Conservation (phyloP, 768 basidiomycete genomes). For the Trametes coccinea region DNA sequence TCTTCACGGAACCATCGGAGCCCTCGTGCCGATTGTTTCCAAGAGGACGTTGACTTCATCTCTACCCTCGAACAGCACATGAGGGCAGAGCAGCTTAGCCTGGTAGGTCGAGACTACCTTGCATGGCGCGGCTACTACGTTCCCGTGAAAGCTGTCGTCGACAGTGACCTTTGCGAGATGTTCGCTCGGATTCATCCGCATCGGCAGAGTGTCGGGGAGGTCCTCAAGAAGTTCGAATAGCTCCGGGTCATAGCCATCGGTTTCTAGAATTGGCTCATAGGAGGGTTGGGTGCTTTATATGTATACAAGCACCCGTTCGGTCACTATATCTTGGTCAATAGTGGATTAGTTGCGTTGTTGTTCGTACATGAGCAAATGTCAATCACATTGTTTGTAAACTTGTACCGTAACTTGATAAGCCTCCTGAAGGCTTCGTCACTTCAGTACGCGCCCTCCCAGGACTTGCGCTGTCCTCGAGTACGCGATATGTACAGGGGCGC, state of each 20-base stretch:
- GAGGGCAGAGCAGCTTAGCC: slow-evolving; percentile 82
- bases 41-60: slow-evolving; percentile 98
- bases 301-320: too few species aligned
- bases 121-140: slow-evolving; percentile 95
- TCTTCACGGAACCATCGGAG: slow-evolving; percentile 91
- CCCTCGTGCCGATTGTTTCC: slow-evolving; percentile 93
- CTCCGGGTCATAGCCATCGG: slow-evolving; percentile 83
- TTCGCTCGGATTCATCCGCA: slow-evolving; percentile 78
- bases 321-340: too few species aligned
- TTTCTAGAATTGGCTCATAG: too few species aligned
- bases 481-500: too few species aligned
- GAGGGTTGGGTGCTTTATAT: too few species aligned
- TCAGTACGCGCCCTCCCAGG: too few species aligned
- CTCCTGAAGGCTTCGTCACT: too few species aligned
- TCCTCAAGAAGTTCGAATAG: slow-evolving; percentile 95
- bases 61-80: slow-evolving; percentile 94
- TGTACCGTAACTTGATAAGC: too few species aligned
- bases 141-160: slow-evolving; percentile 93
- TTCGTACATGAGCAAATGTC: too few species aligned
- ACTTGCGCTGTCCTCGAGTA: too few species aligned
- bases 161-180: slow-evolving; percentile 94
- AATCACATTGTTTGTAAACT: too few species aligned
- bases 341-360: too few species aligned
- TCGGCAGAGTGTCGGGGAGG: slow-evolving; percentile 92
- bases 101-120: slow-evolving; percentile 92